Conservation (phyloP, 371 early-diverging fungal species). For the Caulochytrium protostelioides region DNA sequence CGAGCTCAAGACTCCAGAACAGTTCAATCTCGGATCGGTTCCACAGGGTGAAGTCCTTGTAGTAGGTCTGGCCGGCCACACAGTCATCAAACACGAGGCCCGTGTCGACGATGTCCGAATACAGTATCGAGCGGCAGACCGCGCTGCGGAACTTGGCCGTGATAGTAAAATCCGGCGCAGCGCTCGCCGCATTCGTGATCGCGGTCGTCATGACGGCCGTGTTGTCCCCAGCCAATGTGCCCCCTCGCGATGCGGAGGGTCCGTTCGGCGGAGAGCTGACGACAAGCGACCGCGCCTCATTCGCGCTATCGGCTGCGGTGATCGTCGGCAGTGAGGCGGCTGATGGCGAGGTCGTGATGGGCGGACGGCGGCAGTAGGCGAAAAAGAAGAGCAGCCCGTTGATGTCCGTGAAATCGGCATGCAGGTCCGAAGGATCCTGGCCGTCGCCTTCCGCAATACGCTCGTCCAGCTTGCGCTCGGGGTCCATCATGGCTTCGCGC, state of each 20-base stretch:
- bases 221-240: too few relatives aligned
- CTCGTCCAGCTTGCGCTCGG: too few relatives aligned
- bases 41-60: slow-evolving; percentile 67
- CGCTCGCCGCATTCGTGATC: too few relatives aligned
- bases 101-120: slow-evolving; percentile 69
- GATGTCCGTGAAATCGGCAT: slow-evolving; percentile 51
- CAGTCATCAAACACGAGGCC: slow-evolving; percentile 86
- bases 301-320: not conserved
- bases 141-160: slow-evolving; percentile 57
- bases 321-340: not conserved
- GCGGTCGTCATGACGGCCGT: too few relatives aligned
- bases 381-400: slow-evolving; percentile 69
- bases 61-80: slow-evolving; percentile 60
- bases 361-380: slow-evolving; percentile 22
- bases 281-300: too few relatives aligned
- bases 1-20: slow-evolving; percentile 37
- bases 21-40: slow-evolving; percentile 80
- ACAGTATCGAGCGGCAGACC: slow-evolving; percentile 67
- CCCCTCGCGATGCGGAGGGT: too few relatives aligned
- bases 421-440: too few relatives aligned
- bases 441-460: too few relatives aligned
- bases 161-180: slow-evolving; percentile 19
- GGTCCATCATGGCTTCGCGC: too few relatives aligned
- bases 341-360: not conserved
- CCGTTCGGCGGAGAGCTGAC: too few relatives aligned